Evolutionary conservation across 805 yeast species (phyloP).

Genomic region (Metschnikowia peoriensis): DNA sequence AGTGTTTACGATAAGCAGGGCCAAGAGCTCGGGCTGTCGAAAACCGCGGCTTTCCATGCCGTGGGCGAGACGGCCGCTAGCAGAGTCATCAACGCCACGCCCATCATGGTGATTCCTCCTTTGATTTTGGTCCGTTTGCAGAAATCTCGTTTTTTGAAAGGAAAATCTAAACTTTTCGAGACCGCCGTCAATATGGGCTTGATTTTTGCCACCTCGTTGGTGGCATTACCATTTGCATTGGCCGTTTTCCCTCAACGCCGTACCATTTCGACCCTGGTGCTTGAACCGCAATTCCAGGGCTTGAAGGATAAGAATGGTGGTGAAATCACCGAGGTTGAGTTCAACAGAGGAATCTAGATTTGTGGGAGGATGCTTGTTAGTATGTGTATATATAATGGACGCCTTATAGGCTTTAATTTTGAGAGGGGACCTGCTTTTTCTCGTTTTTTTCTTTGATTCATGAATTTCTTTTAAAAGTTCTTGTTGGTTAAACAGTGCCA

Average conservation of each 20-base stretch:
- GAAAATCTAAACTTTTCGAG: constrained; percentile 63
- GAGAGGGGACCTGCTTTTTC: not conserved
- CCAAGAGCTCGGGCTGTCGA: constrained; percentile 64
- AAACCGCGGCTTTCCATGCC: constrained; percentile 85
- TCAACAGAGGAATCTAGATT: constrained; percentile 85
- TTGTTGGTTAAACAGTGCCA: too few species aligned
- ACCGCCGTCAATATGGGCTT: constrained; percentile 79
- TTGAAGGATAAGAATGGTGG: constrained; percentile 63
- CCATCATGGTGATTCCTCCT: constrained; percentile 97
- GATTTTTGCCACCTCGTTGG: constrained; percentile 80
- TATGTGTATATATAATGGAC: too few species aligned
- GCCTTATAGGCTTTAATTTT: not conserved
- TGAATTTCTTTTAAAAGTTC: too few species aligned
- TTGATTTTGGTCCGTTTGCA: constrained; percentile 77
- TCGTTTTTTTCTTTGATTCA: too few species aligned
- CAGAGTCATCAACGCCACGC: constrained; percentile 93
- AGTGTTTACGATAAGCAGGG: constrained; percentile 64
- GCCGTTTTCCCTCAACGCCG: constrained; percentile 94
- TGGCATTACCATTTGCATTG: constrained; percentile 89
- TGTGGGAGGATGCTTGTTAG: not conserved
- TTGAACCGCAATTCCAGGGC: constrained; percentile 65
- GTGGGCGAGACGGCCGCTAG: constrained; percentile 97
- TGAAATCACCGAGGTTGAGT: constrained; percentile 60
- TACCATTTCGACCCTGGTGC: constrained; percentile 49
- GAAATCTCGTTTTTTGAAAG: constrained; percentile 57